Percentiles rank a stretch among this genome's conserved stretches.
These are phyloP conservation scores for Dendrobium nobile DNA, from an alignment of 106 monocot species.

Conservation along the genomic window DNA sequence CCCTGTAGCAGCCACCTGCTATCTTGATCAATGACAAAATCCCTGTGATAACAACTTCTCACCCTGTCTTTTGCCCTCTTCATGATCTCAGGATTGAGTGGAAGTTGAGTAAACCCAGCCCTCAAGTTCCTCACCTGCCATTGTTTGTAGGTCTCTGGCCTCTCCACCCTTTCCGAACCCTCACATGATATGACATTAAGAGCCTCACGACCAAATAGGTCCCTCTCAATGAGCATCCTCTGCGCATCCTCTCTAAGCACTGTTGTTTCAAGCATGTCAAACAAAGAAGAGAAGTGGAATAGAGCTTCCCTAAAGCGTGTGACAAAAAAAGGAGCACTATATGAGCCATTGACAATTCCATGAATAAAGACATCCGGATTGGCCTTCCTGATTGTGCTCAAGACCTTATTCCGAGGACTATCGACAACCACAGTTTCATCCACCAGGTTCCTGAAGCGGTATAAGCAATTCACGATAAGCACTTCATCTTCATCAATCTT, in stretches of 20 bases:
- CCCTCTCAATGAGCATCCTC: slow-evolving; percentile 64
- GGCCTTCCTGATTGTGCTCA: slow-evolving; percentile 61
- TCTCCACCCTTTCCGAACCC: slow-evolving; percentile 67
- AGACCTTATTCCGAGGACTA: slow-evolving; percentile 65
- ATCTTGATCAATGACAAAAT: slow-evolving; percentile 73
- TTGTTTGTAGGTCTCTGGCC: slow-evolving; percentile 88
- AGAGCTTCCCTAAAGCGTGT: slow-evolving; percentile 78
- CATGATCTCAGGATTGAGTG: slow-evolving; percentile 38
- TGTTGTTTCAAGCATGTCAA: slow-evolving; percentile 77
- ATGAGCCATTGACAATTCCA: slow-evolving; percentile 71
- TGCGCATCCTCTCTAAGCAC: slow-evolving; percentile 63
- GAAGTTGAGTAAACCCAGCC: slow-evolving; percentile 71
- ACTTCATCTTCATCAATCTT: slow-evolving; percentile 67
- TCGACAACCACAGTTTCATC: slow-evolving; percentile 76
- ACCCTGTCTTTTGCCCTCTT: slow-evolving; percentile 41
- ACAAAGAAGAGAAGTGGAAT: slow-evolving; percentile 69
- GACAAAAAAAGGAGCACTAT: slow-evolving; percentile 78
- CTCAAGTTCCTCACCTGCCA: slow-evolving; percentile 79
- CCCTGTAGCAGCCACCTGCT: slow-evolving; percentile 75
- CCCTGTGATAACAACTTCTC: slow-evolving; percentile 48
- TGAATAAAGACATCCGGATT: slow-evolving; percentile 73
- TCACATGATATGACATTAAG: slow-evolving; percentile 85
- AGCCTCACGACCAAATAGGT: slow-evolving; percentile 51
- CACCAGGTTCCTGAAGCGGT: slow-evolving; percentile 57
- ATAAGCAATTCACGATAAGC: slow-evolving; percentile 64